phyloP scores from a whole-genome alignment of 2,329 filamentous ascomycete species.

The Penicillium decumbens region DNA sequence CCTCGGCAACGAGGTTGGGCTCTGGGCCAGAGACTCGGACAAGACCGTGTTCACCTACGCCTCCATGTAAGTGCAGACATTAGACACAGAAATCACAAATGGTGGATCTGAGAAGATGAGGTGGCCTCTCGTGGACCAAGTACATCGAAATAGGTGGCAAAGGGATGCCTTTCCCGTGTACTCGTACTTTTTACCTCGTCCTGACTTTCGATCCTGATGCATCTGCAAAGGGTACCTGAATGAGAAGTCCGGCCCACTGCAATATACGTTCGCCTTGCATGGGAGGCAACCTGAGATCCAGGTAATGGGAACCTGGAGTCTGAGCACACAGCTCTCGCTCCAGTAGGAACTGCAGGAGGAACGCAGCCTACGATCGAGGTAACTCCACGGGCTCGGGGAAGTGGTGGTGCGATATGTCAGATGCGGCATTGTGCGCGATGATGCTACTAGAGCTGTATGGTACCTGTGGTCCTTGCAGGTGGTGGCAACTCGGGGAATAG shows the following conservation, averaged over 20 bases:
- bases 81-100: background rate
- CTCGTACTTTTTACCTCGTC: background rate
- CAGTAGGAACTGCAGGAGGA: conserved; percentile 2
- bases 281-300: conserved; percentile 17
- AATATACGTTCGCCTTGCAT: conserved; percentile 22
- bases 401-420: conserved; percentile 18
- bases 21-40: background rate
- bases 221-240: conserved; percentile 20
- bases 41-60: background rate
- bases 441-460: conserved; percentile 17
- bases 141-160: background rate
- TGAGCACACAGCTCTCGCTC: background rate
- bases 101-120: background rate
- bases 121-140: background rate
- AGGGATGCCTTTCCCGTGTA: background rate
- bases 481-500: conserved; percentile 20
- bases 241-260: conserved; percentile 2
- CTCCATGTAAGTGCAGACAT: background rate
- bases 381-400: conserved; percentile 18
- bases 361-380: conserved; percentile 6
- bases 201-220: conserved; percentile 1
- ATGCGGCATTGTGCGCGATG: conserved; percentile 18
- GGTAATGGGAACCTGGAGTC: conserved; percentile 16
- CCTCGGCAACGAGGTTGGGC: background rate
- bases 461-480: conserved; percentile 22